Conservation (phyloP, 1,284 basidiomycete species). For the Sporisorium iseilematis-ciliati region DNA sequence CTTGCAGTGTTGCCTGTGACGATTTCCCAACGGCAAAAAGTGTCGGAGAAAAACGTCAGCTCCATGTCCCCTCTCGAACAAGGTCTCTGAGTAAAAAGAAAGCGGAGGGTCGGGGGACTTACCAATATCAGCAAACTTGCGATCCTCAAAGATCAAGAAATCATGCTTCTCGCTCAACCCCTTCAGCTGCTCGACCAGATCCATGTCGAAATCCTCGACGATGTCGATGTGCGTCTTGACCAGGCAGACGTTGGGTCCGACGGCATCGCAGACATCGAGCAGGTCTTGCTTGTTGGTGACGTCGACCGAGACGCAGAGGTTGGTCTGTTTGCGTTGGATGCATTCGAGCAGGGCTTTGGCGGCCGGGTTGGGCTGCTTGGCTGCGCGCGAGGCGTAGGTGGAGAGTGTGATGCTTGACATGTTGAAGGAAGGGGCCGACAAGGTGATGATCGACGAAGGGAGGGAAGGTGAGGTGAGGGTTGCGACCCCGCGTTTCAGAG, state of each 20-base stretch:
- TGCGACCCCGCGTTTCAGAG: neutral
- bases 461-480: slow-evolving; percentile 4
- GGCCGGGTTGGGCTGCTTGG: slow-evolving; percentile 58
- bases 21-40: neutral
- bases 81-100: no score
- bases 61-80: neutral
- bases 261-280: slow-evolving; percentile 85
- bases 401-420: slow-evolving; percentile 50
- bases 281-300: slow-evolving; percentile 86
- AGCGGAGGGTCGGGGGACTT: slow-evolving; percentile 9
- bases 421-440: slow-evolving; percentile 8
- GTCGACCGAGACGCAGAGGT: slow-evolving; percentile 95
- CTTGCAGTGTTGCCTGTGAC: slow-evolving; percentile 95
- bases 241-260: slow-evolving; percentile 89
- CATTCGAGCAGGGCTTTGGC: slow-evolving; percentile 76
- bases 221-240: slow-evolving; percentile 99
- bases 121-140: slow-evolving; percentile 99
- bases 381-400: slow-evolving; percentile 59
- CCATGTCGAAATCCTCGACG: slow-evolving; percentile 87
- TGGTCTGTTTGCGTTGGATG: slow-evolving; percentile 89
- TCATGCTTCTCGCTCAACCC: slow-evolving; percentile 84
- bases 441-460: slow-evolving; percentile 37
- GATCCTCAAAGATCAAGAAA: slow-evolving; percentile 97
- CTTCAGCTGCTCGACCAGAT: slow-evolving; percentile 79
- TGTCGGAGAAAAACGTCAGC: neutral